Evolutionary conservation across 2,329 filamentous ascomycete species (phyloP).

Genomic region (Ramularia endophylla): DNA sequence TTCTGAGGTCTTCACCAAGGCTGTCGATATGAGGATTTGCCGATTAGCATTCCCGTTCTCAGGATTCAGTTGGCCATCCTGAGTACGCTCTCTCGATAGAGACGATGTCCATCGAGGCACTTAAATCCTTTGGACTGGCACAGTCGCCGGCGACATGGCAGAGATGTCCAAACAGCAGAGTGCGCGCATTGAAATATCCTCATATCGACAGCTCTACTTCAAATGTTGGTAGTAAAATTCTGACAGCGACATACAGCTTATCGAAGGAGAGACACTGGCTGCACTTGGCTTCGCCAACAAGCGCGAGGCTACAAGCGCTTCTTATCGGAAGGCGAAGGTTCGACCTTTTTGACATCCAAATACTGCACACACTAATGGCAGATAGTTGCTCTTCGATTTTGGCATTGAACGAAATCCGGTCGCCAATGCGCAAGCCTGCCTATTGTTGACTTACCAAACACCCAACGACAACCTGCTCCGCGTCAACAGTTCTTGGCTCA

Average conservation of each 20-base stretch:
- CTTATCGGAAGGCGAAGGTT: constrained; percentile 18
- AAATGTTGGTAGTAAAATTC: neutral
- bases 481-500: constrained; percentile 19
- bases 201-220: no score
- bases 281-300: constrained; percentile 18
- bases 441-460: constrained; percentile 16
- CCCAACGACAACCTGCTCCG: constrained; percentile 19
- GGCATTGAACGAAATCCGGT: constrained; percentile 17
- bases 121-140: no score
- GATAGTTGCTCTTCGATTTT: constrained; percentile 19
- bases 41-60: no score
- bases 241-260: constrained; percentile 10
- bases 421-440: constrained; percentile 16
- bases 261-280: constrained; percentile 13
- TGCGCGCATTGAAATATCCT: no score
- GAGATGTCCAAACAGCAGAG: no score
- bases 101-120: no score
- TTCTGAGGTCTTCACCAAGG: no score
- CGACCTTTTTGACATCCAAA: no score
- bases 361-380: constrained; percentile 7
- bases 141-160: no score
- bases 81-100: no score
- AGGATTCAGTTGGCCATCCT: no score
- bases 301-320: constrained; percentile 17
- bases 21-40: no score